Percentiles rank a stretch among this genome's conserved stretches.
Conservation (phyloP, 352 stramenopile species). For the Plasmopara halstedii region DNA sequence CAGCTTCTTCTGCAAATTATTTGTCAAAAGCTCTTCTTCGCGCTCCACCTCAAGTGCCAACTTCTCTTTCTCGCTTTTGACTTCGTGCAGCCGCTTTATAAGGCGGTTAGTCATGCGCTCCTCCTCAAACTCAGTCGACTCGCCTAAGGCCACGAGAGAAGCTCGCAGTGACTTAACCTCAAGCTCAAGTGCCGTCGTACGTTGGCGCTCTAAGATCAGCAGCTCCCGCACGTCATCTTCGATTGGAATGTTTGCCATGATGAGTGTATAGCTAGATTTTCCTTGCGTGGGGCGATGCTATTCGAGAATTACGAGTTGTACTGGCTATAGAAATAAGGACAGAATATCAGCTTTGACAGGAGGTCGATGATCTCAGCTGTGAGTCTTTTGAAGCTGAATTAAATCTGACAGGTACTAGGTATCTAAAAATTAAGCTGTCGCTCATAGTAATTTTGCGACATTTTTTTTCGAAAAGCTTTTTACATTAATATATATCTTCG, state of each 20-base stretch:
- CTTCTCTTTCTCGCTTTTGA: constrained; percentile 86
- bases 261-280: background rate
- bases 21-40: constrained; percentile 88
- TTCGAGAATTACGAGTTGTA: constrained; percentile 17
- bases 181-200: constrained; percentile 54
- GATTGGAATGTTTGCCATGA: background rate
- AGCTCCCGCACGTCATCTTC: constrained; percentile 42
- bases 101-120: constrained; percentile 80
- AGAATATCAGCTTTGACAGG: background rate
- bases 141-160: constrained; percentile 68
- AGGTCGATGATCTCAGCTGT: background rate
- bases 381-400: background rate
- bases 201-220: constrained; percentile 66
- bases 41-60: constrained; percentile 83
- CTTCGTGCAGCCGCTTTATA: constrained; percentile 67
- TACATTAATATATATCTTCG: too few species aligned
- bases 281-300: constrained; percentile 8
- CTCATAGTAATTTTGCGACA: too few species aligned
- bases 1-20: constrained; percentile 87
- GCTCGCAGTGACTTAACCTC: constrained; percentile 63
- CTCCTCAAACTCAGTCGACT: constrained; percentile 80
- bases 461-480: too few species aligned
- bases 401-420: background rate
- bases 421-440: too few species aligned
- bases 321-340: background rate